phyloP scores from a whole-genome alignment of 352 stramenopile species.

The Salisapilia sapeloensis region DNA sequence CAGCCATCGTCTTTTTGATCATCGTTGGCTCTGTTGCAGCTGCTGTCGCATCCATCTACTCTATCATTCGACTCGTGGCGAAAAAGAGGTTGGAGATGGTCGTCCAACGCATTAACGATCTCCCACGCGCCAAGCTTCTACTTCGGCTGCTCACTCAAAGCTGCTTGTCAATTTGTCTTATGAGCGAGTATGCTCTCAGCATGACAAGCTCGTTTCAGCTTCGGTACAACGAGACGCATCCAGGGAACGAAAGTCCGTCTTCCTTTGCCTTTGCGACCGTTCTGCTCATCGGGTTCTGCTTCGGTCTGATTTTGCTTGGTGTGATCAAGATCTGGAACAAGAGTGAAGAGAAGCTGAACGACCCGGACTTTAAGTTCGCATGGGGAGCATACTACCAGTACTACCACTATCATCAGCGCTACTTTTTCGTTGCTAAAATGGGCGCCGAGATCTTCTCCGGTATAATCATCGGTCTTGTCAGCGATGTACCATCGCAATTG shows the following conservation, averaged over 20 bases:
- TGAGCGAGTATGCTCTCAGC: constrained; percentile 63
- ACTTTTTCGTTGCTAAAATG: constrained; percentile 72
- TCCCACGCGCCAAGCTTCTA: constrained; percentile 50
- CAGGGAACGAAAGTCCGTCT: constrained; percentile 14
- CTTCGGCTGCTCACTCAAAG: constrained; percentile 47
- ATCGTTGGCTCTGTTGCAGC: constrained; percentile 38
- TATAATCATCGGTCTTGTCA: constrained; percentile 55
- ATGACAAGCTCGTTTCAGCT: constrained; percentile 71
- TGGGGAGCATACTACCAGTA: constrained; percentile 75
- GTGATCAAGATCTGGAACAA: constrained; percentile 52
- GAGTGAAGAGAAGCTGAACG: constrained; percentile 23
- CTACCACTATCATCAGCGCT: constrained; percentile 36
- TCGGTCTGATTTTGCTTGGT: constrained; percentile 42
- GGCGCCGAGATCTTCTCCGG: constrained; percentile 53
- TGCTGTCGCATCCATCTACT: constrained; percentile 36
- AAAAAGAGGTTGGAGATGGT: constrained; percentile 27
- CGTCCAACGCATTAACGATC: constrained; percentile 38
- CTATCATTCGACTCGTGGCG: constrained; percentile 22
- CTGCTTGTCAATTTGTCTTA: constrained; percentile 52
- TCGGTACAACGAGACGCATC: constrained; percentile 39
- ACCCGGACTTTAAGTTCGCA: constrained; percentile 62
- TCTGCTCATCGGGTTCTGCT: constrained; percentile 43
- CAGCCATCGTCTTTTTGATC: constrained; percentile 37
- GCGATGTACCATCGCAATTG: constrained; percentile 53
- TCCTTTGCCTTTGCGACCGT: constrained; percentile 39